A percentile compares a stretch with the other conserved stretches of the same genome.
Evolutionary conservation across 2,329 filamentous ascomycete species (phyloP).

Genomic region (Trichophyton equinum): DNA sequence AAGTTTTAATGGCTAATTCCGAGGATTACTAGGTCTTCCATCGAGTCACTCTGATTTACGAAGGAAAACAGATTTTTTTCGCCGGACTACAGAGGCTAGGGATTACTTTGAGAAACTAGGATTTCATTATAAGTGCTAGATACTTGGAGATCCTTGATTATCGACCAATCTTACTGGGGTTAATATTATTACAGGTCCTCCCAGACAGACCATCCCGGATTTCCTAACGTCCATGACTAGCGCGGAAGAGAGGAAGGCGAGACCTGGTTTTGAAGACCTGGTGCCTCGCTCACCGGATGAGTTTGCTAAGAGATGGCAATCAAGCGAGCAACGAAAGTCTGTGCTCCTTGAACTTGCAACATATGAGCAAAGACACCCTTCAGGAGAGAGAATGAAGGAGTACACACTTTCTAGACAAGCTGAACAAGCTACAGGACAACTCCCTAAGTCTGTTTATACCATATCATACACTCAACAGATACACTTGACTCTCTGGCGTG

Average conservation of each 20-base stretch:
- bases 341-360: constrained; percentile 33
- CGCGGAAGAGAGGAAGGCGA: constrained; percentile 64
- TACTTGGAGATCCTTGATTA: background rate
- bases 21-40: constrained; percentile 50
- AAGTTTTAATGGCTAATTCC: background rate
- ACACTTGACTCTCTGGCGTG: constrained; percentile 64
- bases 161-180: no score
- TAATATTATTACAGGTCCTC: constrained; percentile 18
- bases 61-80: constrained; percentile 62
- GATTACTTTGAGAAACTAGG: constrained; percentile 65
- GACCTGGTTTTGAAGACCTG: constrained; percentile 37
- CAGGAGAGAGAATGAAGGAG: constrained; percentile 16
- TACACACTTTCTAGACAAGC: constrained; percentile 23
- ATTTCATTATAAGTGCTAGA: constrained; percentile 39
- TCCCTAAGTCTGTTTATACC: constrained; percentile 66
- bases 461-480: constrained; percentile 66
- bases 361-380: constrained; percentile 30
- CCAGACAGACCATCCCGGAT: constrained; percentile 66
- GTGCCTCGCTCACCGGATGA: constrained; percentile 59
- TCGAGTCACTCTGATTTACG: constrained; percentile 70
- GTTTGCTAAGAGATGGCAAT: constrained; percentile 49
- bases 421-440: constrained; percentile 36
- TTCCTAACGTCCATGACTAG: constrained; percentile 73
- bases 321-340: constrained; percentile 36
- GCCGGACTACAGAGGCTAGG: constrained; percentile 52